phyloP scores from a whole-genome alignment of 108 stramenopile genomes.

The Fragilaria radians region DNA sequence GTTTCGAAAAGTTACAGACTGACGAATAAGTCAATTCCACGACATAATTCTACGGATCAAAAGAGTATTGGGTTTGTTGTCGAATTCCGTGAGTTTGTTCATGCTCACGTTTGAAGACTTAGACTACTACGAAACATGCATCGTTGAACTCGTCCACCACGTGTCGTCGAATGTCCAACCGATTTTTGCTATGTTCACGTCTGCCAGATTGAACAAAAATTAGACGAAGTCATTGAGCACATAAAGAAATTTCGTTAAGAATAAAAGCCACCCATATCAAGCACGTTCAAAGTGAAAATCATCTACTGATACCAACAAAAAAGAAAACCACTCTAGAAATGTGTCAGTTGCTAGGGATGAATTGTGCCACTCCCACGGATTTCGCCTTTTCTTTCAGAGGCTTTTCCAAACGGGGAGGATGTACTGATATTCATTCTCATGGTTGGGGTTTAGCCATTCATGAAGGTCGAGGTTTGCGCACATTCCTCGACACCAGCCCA shows the following conservation, averaged over 20 bases:
- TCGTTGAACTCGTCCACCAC: too few species aligned
- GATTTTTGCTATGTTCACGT: not conserved
- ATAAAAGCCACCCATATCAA: too few species aligned
- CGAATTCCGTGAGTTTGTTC: too few species aligned
- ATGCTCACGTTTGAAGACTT: too few species aligned
- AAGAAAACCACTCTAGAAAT: not conserved
- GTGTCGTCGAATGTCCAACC: not conserved
- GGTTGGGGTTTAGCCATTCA: slow-evolving; percentile 84
- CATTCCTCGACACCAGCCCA: slow-evolving; percentile 67
- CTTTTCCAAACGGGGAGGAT: slow-evolving; percentile 69
- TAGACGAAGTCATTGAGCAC: not conserved
- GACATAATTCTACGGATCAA: too few species aligned
- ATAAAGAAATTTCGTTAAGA: not conserved
- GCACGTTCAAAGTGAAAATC: too few species aligned
- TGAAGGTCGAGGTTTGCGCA: slow-evolving; percentile 72
- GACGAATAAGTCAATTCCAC: too few species aligned
- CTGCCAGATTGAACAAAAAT: not conserved
- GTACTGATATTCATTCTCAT: slow-evolving; percentile 74
- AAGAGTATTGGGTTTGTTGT: too few species aligned
- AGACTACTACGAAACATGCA: too few species aligned
- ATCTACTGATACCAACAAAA: not conserved
- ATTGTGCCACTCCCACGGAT: slow-evolving; percentile 64
- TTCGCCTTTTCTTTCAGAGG: slow-evolving; percentile 75
- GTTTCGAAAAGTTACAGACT: too few species aligned
- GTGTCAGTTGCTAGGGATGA: slow-evolving; percentile 76